Conservation (phyloP, 1,284 basidiomycete species). For the Austroboletus novae-zelandiae region DNA sequence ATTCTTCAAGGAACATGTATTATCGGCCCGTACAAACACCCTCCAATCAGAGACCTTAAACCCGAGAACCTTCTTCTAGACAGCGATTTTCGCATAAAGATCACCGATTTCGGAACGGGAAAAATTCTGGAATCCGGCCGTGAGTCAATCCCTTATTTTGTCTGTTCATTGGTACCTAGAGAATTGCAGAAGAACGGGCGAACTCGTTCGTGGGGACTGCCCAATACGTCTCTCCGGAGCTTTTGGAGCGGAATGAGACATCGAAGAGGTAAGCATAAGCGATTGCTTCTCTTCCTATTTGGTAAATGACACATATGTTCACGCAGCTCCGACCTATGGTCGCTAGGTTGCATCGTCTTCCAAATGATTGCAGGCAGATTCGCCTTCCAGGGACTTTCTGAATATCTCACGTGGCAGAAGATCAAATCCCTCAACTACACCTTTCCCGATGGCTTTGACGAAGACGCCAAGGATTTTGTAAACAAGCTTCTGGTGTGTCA, state of each 20-base stretch:
- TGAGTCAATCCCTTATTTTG: conserved; percentile 24
- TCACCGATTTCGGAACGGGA: conserved; percentile 97
- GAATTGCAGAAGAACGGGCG: conserved; percentile 45
- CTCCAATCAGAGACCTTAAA: conserved; percentile 68
- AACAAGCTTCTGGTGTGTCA: conserved; percentile 56
- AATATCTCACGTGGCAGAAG: conserved; percentile 82
- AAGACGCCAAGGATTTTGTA: conserved; percentile 66
- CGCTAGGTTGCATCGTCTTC: conserved; percentile 93
- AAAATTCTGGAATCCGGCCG: conserved; percentile 72
- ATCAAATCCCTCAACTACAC: conserved; percentile 73
- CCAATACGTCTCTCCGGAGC: conserved; percentile 93
- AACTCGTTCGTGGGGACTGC: conserved; percentile 96
- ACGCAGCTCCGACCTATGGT: conserved; percentile 92
- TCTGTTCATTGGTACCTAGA: conserved; percentile 9
- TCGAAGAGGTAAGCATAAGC: conserved; percentile 54
- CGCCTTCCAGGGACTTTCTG: conserved; percentile 85
- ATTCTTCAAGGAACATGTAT: conserved; percentile 4
- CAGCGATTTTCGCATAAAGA: conserved; percentile 81
- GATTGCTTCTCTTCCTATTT: neutral
- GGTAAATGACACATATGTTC: conserved; percentile 1
- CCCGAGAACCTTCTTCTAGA: conserved; percentile 93
- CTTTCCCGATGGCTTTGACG: conserved; percentile 73
- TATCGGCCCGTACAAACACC: conserved; percentile 1
- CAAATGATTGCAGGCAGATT: conserved; percentile 95
- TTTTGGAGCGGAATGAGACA: conserved; percentile 75